Evolutionary conservation across 2,329 filamentous ascomycete species (phyloP).

Genomic region (Fusarium penzigii): DNA sequence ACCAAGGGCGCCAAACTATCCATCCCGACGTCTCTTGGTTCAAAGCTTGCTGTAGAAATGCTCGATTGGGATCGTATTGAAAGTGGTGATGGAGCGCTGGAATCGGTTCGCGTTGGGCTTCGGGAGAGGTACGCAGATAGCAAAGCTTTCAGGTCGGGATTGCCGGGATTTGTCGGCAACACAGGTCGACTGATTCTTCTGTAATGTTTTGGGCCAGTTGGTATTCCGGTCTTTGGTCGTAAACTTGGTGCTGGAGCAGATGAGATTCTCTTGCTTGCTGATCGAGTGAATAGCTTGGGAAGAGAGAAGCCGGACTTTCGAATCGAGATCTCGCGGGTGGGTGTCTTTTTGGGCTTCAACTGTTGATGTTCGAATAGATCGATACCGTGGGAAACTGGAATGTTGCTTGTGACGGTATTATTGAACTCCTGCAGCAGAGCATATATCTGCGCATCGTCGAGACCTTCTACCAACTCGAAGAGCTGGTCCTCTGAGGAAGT

Average conservation of each 20-base stretch:
- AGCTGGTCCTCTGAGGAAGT: slow-evolving; percentile 23
- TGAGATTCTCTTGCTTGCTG: slow-evolving; percentile 20
- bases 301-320: slow-evolving; percentile 17
- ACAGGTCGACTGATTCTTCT: slow-evolving; percentile 25
- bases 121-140: slow-evolving; percentile 22
- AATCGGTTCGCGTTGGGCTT: slow-evolving; percentile 5
- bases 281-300: slow-evolving; percentile 17
- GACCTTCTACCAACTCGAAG: slow-evolving; percentile 22
- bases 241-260: slow-evolving; percentile 10
- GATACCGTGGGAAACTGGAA: slow-evolving; percentile 23
- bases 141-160: slow-evolving; percentile 18
- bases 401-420: slow-evolving; percentile 23
- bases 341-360: slow-evolving; percentile 13
- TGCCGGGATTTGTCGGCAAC: slow-evolving; percentile 14
- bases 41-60: slow-evolving; percentile 21
- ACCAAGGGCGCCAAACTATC: slow-evolving; percentile 20
- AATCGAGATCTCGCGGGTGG: slow-evolving; percentile 16
- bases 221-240: slow-evolving; percentile 17
- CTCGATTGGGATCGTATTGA: slow-evolving; percentile 21
- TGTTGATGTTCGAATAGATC: slow-evolving; percentile 18
- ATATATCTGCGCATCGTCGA: slow-evolving; percentile 23
- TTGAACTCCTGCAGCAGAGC: slow-evolving; percentile 22
- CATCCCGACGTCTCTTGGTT: slow-evolving; percentile 16
- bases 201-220: slow-evolving; percentile 17
- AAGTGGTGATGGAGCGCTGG: slow-evolving; percentile 15